Conservation (phyloP, 345 rosid species). For the Eucalyptus pauciflora region DNA sequence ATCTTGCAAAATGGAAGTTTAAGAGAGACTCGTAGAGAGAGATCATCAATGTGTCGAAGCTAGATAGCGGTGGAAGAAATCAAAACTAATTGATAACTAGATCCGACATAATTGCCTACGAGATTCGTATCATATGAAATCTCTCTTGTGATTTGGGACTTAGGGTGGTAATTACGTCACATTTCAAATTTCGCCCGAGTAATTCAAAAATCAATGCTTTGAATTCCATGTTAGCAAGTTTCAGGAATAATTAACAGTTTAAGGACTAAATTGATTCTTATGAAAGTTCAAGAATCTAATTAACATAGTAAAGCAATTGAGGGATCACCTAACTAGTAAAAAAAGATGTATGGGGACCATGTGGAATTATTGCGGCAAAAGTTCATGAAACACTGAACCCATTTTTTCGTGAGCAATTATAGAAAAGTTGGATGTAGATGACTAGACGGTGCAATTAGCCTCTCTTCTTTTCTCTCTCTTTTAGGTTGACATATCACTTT, state of each 20-base stretch:
- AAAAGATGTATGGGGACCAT: background rate
- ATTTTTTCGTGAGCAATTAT: background rate
- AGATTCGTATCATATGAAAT: background rate
- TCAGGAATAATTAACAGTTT: background rate
- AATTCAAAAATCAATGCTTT: background rate
- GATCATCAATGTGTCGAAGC: background rate
- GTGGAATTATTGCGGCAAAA: background rate
- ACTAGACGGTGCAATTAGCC: background rate
- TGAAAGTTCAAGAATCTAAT: background rate
- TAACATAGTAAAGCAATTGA: background rate
- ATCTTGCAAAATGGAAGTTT: background rate
- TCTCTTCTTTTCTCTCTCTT: background rate
- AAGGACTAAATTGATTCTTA: background rate
- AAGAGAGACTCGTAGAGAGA: background rate
- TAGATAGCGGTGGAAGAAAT: background rate
- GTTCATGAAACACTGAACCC: background rate
- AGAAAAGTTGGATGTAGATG: background rate
- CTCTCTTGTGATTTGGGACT: background rate
- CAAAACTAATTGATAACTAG: background rate
- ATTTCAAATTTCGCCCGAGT: background rate
- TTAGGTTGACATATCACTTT: background rate
- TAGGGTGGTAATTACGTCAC: background rate
- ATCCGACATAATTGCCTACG: fast-evolving
- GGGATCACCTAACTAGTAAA: background rate
- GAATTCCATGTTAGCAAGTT: background rate